Conservation (phyloP, 2,329 filamentous ascomycete genomes). For the Westerdykella ornata region DNA sequence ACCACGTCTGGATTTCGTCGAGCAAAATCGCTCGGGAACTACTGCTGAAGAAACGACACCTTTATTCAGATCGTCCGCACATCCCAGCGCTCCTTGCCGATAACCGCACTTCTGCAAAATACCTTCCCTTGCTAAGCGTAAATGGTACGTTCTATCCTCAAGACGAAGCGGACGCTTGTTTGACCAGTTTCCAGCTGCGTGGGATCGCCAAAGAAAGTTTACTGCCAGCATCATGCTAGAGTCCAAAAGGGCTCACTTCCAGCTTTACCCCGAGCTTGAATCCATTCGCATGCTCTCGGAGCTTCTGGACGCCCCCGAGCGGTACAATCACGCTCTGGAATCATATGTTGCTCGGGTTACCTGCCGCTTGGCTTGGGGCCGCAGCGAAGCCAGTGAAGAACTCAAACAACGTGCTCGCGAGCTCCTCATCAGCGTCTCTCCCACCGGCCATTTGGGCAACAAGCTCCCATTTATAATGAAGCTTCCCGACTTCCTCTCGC, state of each 20-base stretch:
- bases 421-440: slow-evolving; percentile 42
- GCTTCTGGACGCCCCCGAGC: slow-evolving; percentile 38
- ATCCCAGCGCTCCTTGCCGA: slow-evolving; percentile 42
- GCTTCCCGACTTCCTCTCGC: slow-evolving; percentile 39
- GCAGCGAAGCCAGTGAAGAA: slow-evolving; percentile 40
- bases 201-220: slow-evolving; percentile 42
- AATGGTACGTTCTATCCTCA: slow-evolving; percentile 29
- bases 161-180: neutral
- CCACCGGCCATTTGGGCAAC: slow-evolving; percentile 42
- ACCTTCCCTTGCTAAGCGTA: slow-evolving; percentile 41
- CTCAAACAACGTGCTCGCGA: slow-evolving; percentile 44
- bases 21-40: slow-evolving; percentile 41
- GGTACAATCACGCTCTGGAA: slow-evolving; percentile 42
- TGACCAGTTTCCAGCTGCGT: slow-evolving; percentile 23
- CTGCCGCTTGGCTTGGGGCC: slow-evolving; percentile 44
- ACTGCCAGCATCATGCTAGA: slow-evolving; percentile 43
- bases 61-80: slow-evolving; percentile 44
- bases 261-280: slow-evolving; percentile 42
- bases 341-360: slow-evolving; percentile 44
- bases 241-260: slow-evolving; percentile 37
- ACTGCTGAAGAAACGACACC: slow-evolving; percentile 40
- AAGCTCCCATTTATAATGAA: slow-evolving; percentile 43
- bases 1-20: slow-evolving; percentile 43
- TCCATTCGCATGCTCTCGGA: slow-evolving; percentile 42
- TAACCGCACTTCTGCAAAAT: slow-evolving; percentile 42